Base-by-base conservation (phyloP, 2,329 filamentous ascomycete species). In the Hymenoscyphus linearis region DNA sequence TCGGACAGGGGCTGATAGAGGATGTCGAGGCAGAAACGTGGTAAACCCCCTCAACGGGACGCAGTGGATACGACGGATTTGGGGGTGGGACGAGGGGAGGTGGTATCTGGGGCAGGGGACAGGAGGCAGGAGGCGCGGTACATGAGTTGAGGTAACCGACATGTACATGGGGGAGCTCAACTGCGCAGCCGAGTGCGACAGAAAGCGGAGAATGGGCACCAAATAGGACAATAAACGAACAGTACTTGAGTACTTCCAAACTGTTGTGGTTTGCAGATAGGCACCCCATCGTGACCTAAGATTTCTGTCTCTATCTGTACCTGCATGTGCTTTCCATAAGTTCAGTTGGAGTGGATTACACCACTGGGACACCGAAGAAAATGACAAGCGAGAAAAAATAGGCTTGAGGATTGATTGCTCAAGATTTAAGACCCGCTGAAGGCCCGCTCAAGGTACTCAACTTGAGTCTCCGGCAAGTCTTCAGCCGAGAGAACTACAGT, bases 1-100 rank as follows among this genome's bases (percentile, higher is more conserved):
- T 47, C 55, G 50, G 26, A 37, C 55, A 52, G 55, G 55, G 44
- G 37, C 37, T 37, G 55, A 52, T 50, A 44, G 36, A 31, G 57
- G 52, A 52, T 22, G 18, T 58, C 57, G 57, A 58, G 57, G 57
- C 57, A 58, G 57, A 57, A 62, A 62, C 60, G 57, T 62, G 60
- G 60, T 44, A 62, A 56, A 36, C 60, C 56, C 55, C 35, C 57
- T 52, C 18, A 22, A 57, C 57, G 57, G 60, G 44, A 59, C 57
- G 26, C 52, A 53, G 55, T 44, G 22, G 44, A 25, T 37, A 40
- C 7, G 36, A 50, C 25, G 10, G 26, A 52, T 22, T 26, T 37
- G 37, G 52, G 35, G 22, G 36, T 16, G 26, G 44, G 40, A 16
- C 34, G 18, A 27, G 34, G 57, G 35, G 26, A 47, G 36, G 52